phyloP scores from a whole-genome alignment of 106 monocot species.

The Xerophyta viscosa region DNA sequence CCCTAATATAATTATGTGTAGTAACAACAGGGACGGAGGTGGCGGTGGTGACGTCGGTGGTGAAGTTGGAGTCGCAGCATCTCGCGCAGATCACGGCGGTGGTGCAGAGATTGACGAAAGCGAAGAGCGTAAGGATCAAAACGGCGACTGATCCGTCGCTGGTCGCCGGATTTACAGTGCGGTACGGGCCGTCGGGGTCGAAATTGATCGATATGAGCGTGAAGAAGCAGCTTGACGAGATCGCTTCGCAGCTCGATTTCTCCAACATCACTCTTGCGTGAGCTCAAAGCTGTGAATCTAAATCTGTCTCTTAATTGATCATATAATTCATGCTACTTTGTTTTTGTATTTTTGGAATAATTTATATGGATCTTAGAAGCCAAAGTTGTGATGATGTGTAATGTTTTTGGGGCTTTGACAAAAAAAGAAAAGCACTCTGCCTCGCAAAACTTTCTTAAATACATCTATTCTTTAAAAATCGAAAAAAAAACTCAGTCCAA shows the following conservation, averaged over 20 bases:
- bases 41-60: slow-evolving; percentile 72
- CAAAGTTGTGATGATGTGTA: too few species aligned
- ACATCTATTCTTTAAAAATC: too few species aligned
- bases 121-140: slow-evolving; percentile 70
- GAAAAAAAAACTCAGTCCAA: too few species aligned
- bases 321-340: too few species aligned
- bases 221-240: slow-evolving; percentile 85
- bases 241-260: slow-evolving; percentile 63
- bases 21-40: slow-evolving; percentile 78
- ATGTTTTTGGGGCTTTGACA: too few species aligned
- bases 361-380: too few species aligned
- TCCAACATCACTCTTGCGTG: slow-evolving; percentile 34
- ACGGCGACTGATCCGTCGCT: slow-evolving; percentile 56
- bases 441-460: too few species aligned
- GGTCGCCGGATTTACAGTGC: slow-evolving; percentile 79
- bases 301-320: too few species aligned
- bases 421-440: too few species aligned
- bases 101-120: slow-evolving; percentile 58
- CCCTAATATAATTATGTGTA: too few species aligned
- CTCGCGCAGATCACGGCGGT: slow-evolving; percentile 58
- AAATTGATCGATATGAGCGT: slow-evolving; percentile 95
- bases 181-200: slow-evolving; percentile 59
- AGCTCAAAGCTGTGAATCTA: too few species aligned
- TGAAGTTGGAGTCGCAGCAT: slow-evolving; percentile 53
- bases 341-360: too few species aligned